phyloP scores from a whole-genome alignment of 1,284 basidiomycete species.

The Puccinia novopanici region DNA sequence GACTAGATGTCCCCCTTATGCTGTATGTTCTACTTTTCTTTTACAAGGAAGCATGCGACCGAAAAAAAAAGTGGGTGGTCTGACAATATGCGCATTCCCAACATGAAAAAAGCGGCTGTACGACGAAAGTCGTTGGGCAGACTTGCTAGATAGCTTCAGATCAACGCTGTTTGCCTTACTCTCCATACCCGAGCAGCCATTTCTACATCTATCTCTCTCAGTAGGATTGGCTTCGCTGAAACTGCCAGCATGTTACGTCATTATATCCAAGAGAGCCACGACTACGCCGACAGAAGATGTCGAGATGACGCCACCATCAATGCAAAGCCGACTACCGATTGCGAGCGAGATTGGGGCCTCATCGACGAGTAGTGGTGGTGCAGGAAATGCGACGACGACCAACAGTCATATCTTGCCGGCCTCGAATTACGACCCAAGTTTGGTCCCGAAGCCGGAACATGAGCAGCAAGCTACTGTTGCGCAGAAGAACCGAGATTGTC shows the following conservation, averaged over 20 bases:
- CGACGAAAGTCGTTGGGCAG: constrained; percentile 73
- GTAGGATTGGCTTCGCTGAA: constrained; percentile 85
- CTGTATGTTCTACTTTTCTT: constrained; percentile 55
- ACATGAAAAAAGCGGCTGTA: constrained; percentile 70
- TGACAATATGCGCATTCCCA: neutral
- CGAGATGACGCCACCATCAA: constrained; percentile 33
- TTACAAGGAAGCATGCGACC: neutral
- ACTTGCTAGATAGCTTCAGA: constrained; percentile 75
- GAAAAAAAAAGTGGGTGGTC: neutral
- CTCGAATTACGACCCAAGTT: constrained; percentile 44
- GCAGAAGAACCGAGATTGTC: constrained; percentile 36
- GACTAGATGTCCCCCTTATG: constrained; percentile 67
- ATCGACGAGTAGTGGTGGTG: neutral
- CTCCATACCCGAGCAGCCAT: constrained; percentile 78
- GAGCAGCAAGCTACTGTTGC: neutral
- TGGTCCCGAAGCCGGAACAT: neutral
- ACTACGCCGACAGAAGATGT: constrained; percentile 22
- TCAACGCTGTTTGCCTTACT: constrained; percentile 81
- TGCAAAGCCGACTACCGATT: neutral
- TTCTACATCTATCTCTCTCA: constrained; percentile 80
- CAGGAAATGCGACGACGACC: neutral
- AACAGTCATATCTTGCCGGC: constrained; percentile 2
- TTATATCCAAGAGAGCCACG: neutral
- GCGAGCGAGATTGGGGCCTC: neutral
- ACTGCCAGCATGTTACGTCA: constrained; percentile 68